Evolutionary conservation across 306 rosid species (phyloP).

Genomic region (Oemleria cerasiformis): DNA sequence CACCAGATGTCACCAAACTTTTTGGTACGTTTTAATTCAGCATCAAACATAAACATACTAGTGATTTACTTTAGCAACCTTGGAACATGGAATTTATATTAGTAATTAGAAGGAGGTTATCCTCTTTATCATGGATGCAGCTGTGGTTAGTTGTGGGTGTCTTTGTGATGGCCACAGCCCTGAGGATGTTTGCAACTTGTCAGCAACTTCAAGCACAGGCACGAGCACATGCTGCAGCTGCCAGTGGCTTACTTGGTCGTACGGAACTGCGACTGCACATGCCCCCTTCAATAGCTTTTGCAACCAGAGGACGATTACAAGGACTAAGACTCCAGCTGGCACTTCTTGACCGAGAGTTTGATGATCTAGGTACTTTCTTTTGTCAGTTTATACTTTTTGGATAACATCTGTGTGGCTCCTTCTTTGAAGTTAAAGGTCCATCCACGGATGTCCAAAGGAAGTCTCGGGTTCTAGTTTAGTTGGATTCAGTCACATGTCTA

Average conservation of each 20-base stretch:
- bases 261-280: constrained; percentile 32
- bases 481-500: not conserved
- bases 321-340: constrained; percentile 37
- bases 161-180: constrained; percentile 35
- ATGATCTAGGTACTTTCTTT: constrained; percentile 26
- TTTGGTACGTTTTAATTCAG: constrained; percentile 18
- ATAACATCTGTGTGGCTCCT: not conserved
- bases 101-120: constrained; percentile 2
- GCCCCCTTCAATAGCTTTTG: constrained; percentile 34
- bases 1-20: constrained; percentile 34
- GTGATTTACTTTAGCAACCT: not conserved
- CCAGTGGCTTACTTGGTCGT: constrained; percentile 30
- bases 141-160: constrained; percentile 38
- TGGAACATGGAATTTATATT: not conserved
- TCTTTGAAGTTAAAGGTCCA: constrained; percentile 8
- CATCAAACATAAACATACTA: not conserved
- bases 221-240: constrained; percentile 29
- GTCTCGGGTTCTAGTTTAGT: constrained; percentile 7
- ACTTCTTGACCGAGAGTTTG: constrained; percentile 35
- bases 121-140: constrained; percentile 14
- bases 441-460: not conserved
- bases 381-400: not conserved
- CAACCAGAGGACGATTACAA: constrained; percentile 33
- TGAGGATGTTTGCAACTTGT: constrained; percentile 36
- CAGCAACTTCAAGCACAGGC: constrained; percentile 36